Conservation (phyloP, 1,139 yeast genomes). For the Geotrichum siamense region DNA sequence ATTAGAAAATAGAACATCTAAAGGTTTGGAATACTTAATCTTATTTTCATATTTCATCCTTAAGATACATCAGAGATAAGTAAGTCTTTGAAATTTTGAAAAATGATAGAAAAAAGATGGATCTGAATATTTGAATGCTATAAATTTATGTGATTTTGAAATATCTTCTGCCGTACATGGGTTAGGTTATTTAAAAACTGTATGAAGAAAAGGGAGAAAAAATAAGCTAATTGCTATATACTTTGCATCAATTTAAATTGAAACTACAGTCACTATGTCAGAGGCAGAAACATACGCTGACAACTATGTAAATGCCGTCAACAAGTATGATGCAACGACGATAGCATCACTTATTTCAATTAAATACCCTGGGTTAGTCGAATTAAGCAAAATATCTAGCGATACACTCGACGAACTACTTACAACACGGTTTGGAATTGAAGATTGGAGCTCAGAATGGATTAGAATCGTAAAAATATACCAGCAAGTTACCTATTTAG, state of each 20-base stretch:
- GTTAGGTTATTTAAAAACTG: too few relatives aligned
- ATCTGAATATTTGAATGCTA: too few relatives aligned
- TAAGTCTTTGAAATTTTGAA: background rate
- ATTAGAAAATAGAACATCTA: slow-evolving; percentile 14
- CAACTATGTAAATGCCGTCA: background rate
- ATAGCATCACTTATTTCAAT: background rate
- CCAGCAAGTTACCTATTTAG: slow-evolving; percentile 27
- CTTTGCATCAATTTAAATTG: too few relatives aligned
- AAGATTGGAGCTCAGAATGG: slow-evolving; percentile 20
- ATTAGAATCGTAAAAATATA: slow-evolving; percentile 23
- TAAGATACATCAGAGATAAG: background rate
- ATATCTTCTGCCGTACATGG: too few relatives aligned
- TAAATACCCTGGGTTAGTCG: background rate
- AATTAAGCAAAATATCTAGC: background rate
- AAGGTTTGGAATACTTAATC: slow-evolving; percentile 12
- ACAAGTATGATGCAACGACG: background rate
- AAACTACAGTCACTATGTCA: too few relatives aligned
- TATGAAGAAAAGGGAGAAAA: too few relatives aligned
- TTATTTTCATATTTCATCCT: slow-evolving; percentile 15
- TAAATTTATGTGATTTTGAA: too few relatives aligned
- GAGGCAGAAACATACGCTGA: background rate
- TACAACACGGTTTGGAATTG: background rate
- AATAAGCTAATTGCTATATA: too few relatives aligned
- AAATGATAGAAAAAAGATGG: too few relatives aligned
- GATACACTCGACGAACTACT: background rate